Evolutionary conservation across 2,329 filamentous ascomycete species (phyloP).

Genomic region (Colletotrichum cereale): DNA sequence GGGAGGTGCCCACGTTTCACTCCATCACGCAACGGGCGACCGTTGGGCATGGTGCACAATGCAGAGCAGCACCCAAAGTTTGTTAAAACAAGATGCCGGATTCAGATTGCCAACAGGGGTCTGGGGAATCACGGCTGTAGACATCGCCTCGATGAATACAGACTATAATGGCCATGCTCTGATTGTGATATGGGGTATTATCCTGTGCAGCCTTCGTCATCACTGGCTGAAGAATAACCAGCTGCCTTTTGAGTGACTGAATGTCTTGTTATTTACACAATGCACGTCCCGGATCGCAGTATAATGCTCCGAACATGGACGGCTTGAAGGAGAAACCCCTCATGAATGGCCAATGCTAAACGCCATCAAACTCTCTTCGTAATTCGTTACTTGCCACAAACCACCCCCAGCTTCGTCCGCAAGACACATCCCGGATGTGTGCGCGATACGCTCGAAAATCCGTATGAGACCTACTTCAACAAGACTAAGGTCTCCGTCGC

Average conservation of each 20-base stretch:
- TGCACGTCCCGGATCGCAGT: not conserved
- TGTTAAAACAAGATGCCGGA: not conserved
- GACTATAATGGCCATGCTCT: not conserved
- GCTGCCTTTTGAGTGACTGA: conserved; percentile 5
- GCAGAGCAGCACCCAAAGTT: not conserved
- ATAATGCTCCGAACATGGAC: not conserved
- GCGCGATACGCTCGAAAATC: not conserved
- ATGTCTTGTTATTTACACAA: conserved; percentile 24
- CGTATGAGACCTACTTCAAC: not conserved
- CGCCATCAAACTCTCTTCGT: conserved; percentile 34
- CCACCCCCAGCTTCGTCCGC: not conserved
- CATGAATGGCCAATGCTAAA: conserved; percentile 30
- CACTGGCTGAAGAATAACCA: not conserved
- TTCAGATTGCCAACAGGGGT: not conserved
- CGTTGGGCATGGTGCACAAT: not conserved
- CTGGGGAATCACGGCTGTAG: no score
- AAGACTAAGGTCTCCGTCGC: conserved; percentile 8
- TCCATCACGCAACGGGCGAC: no score
- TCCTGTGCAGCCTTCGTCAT: not conserved
- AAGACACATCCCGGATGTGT: not conserved
- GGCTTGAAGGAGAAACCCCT: not conserved
- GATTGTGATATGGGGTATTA: not conserved
- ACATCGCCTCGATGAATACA: not conserved
- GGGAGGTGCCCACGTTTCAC: no score
- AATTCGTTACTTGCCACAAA: conserved; percentile 32